Percentiles rank a stretch among this genome's conserved stretches.
phyloP scores from a whole-genome alignment of 345 rosid genomes.

The Pistacia vera region DNA sequence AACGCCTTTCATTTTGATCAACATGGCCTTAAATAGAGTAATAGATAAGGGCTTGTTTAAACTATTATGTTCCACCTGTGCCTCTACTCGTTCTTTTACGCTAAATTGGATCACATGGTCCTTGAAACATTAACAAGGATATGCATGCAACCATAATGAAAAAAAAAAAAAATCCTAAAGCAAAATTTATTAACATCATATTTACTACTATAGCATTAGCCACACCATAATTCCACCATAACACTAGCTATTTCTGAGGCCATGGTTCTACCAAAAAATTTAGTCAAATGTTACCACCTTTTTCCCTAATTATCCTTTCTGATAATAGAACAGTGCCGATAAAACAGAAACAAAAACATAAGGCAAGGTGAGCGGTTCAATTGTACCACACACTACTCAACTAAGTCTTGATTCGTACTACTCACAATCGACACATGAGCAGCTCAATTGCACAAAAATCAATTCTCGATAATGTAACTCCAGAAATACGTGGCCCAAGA shows the following conservation, averaged over 20 bases:
- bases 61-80: neutral
- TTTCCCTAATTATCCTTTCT: neutral
- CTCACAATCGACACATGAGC: neutral
- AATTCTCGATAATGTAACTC: neutral
- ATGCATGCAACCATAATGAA: neutral
- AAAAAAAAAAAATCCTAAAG: neutral
- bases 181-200: neutral
- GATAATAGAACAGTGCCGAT: neutral
- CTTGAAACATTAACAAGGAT: no score
- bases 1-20: neutral
- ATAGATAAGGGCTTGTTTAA: no score
- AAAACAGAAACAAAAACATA: neutral
- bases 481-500: neutral
- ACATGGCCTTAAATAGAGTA: neutral
- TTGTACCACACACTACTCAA: neutral
- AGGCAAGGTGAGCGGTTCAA: neutral
- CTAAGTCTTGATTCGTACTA: neutral
- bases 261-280: neutral
- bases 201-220: neutral
- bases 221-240: neutral
- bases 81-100: neutral
- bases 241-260: neutral
- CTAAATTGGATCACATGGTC: neutral
- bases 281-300: neutral
- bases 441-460: neutral